Evolutionary conservation across 345 rosid genomes (phyloP).

Genomic region (Lepidium didymum): DNA sequence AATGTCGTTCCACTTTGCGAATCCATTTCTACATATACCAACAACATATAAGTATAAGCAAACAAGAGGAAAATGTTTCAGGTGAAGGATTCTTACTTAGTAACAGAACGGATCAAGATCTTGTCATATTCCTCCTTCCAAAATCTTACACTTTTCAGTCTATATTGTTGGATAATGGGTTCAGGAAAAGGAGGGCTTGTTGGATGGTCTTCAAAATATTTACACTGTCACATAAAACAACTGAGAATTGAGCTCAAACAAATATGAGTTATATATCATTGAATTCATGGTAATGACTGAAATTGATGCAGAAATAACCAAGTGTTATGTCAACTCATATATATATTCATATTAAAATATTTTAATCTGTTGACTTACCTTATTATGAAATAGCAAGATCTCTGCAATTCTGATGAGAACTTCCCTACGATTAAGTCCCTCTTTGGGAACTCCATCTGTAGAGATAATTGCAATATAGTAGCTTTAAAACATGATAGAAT

Average conservation of each 20-base stretch:
- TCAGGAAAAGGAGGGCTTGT: slow-evolving; percentile 36
- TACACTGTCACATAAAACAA: slow-evolving; percentile 6
- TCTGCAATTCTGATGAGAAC: slow-evolving; percentile 59
- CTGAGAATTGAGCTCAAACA: neutral
- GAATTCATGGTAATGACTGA: too few species aligned
- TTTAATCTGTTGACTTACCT: slow-evolving; percentile 37
- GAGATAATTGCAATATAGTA: neutral
- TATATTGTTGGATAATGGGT: slow-evolving; percentile 34
- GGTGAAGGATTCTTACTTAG: slow-evolving; percentile 42
- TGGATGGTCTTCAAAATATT: slow-evolving; percentile 36
- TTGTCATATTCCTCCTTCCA: slow-evolving; percentile 76
- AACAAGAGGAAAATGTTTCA: neutral
- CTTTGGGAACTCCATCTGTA: slow-evolving; percentile 89
- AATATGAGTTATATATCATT: neutral
- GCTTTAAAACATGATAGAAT: neutral
- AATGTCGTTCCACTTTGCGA: slow-evolving; percentile 74
- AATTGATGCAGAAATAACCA: too few species aligned
- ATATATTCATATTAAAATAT: too few species aligned
- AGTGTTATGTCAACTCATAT: too few species aligned
- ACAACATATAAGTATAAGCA: neutral
- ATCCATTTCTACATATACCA: slow-evolving; percentile 58
- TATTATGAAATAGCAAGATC: slow-evolving; percentile 47
- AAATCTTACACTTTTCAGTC: slow-evolving; percentile 38
- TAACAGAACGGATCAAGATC: slow-evolving; percentile 52
- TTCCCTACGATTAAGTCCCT: slow-evolving; percentile 50